Base-by-base conservation (phyloP, 2,329 filamentous ascomycete genomes). In the Calonectria pteridis region DNA sequence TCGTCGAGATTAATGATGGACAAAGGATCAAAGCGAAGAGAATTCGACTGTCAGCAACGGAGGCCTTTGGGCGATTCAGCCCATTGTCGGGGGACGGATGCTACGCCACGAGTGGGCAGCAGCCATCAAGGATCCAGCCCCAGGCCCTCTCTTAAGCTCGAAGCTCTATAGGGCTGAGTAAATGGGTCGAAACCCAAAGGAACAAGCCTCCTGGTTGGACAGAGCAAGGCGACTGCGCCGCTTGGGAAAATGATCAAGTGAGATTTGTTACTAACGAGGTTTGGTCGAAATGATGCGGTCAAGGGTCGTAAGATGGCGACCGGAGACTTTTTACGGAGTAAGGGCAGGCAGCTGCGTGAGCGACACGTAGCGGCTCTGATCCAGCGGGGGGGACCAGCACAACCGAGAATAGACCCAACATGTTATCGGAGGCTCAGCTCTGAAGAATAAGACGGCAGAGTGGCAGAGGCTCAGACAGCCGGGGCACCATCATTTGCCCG, bases 61-160 rank as follows among this genome's bases (percentile, higher is more conserved):
- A 80, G 78, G 78, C 74, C 76, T 79, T 75, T 51, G 71, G 77
- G 73, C 71, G 66, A 59, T 68, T 68, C 71, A 69, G 72, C 73
- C 72, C 59, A 69, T 71, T 69, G 53, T 76, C 66, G 53, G 78
- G 74, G 77, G 68, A 46, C 65, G 49, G 73, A 77, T 79, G 78
- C 78, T 80, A 79, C 77, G 78, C 78, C 78, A 77, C 78, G 73
- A 73, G 55, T 69, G 75, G 76, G 76, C 76, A 77, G 78, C 73
- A 78, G 71, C 62, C 67, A 72, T 75, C 74, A 72, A 77, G 75
- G 71, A 70, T 68, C 35, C 62, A 63, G 64, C 50, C 69, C 72
- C 62, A 62, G 67, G 40, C 59, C 66, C 58, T 65, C 59, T 69
- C 66, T 67, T 69, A 66, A 64, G 67, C 71, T 70, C 69, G 50